Evolutionary conservation across 805 yeast species (phyloP).

Genomic region (Kluyveromyces starmeri): DNA sequence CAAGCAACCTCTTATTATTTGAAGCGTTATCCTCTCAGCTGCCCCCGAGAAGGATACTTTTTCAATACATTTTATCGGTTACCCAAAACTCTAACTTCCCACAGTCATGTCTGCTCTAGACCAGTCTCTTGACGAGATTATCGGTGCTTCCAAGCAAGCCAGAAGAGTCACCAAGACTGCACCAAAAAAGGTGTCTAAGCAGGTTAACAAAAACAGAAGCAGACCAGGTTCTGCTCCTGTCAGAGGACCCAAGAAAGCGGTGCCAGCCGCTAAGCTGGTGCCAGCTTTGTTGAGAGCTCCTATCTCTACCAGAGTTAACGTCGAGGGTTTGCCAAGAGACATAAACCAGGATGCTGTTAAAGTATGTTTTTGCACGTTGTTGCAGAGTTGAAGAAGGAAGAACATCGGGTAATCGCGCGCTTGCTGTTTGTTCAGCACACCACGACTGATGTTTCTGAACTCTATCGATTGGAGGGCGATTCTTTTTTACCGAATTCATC

Average conservation of each 20-base stretch:
- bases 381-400: no score
- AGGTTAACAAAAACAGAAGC: conserved; percentile 24
- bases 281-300: conserved; percentile 37
- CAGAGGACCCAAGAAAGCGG: conserved; percentile 23
- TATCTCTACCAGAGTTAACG: conserved; percentile 73
- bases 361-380: no score
- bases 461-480: no score
- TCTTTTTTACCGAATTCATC: no score
- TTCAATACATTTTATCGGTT: no score
- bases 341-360: conserved; percentile 74
- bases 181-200: conserved; percentile 28
- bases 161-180: conserved; percentile 24
- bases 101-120: conserved; percentile 71
- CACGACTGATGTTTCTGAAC: no score
- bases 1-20: no score
- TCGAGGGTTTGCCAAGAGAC: conserved; percentile 79
- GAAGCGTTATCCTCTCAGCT: no score
- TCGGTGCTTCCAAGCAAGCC: conserved; percentile 47
- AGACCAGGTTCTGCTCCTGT: conserved; percentile 13
- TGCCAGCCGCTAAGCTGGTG: conserved; percentile 31
- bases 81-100: no score
- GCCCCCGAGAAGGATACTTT: no score
- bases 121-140: conserved; percentile 91
- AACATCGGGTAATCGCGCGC: no score
- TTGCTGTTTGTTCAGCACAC: no score